These are phyloP conservation scores for Diaporthe ampelina DNA, from an alignment of 2,329 filamentous ascomycete genomes.

Conservation along the genomic window DNA sequence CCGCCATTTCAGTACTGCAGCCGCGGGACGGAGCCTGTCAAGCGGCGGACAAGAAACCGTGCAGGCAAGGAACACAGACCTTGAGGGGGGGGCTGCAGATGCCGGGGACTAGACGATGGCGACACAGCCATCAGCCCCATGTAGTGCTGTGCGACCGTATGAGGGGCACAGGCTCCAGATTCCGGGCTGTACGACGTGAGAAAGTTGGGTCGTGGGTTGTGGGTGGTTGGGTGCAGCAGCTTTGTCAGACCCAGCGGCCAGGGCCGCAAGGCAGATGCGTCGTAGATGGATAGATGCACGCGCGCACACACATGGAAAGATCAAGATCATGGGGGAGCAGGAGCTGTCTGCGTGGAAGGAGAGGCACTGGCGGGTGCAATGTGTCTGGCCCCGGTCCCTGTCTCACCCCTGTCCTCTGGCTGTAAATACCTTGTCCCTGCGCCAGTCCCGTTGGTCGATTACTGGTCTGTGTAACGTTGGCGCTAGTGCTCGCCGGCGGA, in stretches of 20 bases:
- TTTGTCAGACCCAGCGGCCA: slow-evolving; percentile 18
- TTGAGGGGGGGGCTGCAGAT: background rate
- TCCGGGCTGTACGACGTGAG: slow-evolving; percentile 37
- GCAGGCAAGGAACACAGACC: slow-evolving; percentile 20
- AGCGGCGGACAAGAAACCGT: slow-evolving; percentile 32
- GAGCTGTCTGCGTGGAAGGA: background rate
- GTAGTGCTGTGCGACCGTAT: slow-evolving; percentile 19
- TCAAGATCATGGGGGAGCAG: slow-evolving; percentile 1
- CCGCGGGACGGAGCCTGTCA: slow-evolving; percentile 1
- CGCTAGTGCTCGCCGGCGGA: slow-evolving; percentile 21
- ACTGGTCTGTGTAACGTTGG: slow-evolving; percentile 32
- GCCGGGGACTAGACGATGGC: slow-evolving; percentile 32
- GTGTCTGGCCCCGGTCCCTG: background rate
- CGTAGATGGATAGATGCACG: background rate
- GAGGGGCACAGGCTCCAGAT: slow-evolving; percentile 36
- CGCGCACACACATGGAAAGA: background rate
- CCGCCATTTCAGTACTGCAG: slow-evolving; percentile 37
- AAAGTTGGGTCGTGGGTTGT: background rate
- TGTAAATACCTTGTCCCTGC: background rate
- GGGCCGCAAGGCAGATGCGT: slow-evolving; percentile 20
- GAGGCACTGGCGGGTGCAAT: background rate
- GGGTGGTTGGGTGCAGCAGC: background rate
- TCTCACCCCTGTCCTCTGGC: background rate
- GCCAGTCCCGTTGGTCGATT: background rate
- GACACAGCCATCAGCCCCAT: slow-evolving; percentile 39